Evolutionary conservation across 805 yeast species (phyloP), one percentile per base, ranked within the genome.

Genomic region (Yarrowia divulgata): DNA sequence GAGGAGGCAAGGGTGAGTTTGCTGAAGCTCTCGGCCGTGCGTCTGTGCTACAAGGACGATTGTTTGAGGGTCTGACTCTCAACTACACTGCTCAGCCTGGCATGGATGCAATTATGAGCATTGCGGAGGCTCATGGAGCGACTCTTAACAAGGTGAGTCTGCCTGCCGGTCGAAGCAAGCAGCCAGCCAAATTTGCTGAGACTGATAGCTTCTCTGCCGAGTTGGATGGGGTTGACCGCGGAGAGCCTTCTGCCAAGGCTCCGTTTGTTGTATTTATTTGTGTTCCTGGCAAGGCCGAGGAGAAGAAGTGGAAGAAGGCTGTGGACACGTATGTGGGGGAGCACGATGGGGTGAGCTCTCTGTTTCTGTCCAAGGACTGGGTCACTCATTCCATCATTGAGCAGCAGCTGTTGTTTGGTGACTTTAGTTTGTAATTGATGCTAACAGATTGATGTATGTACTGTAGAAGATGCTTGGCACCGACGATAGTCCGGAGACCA

Each of bases 41-140:
- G 0, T 48, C 69, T n/a, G 49, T 54, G n/a, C 46, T 63, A 6
- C 67, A 67, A 8, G 75, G 71, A 14, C 64, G 69, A 1, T 75
- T 90, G 2, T 88, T 91, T 74, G 69, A 76, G 3, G 85, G 81
- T 0, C 71, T 83, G n/a, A 75, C 77, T 5, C 80, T 91, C 72
- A 85, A 87, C 72, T 78, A 90, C 8, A 85, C 91, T 42, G 81
- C 89, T 34, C 85, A 86, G 16, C 93, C 92, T 43, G 90, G 92
- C 0, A 75, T 81, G 5, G 82, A 82, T 0, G 82, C 87, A 1
- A 83, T 90, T 8, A 79, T 85, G 8, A 82, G 84, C 54, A 88
- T 91, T 32, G 79, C 90, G 8, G 78, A 77, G 43, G 83, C 87
- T 1, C 93, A 91, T 74, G 93, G 93, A 0, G 82, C 82, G 2